Conservation (phyloP, 768 basidiomycete genomes). For the Ramaria sp. region DNA sequence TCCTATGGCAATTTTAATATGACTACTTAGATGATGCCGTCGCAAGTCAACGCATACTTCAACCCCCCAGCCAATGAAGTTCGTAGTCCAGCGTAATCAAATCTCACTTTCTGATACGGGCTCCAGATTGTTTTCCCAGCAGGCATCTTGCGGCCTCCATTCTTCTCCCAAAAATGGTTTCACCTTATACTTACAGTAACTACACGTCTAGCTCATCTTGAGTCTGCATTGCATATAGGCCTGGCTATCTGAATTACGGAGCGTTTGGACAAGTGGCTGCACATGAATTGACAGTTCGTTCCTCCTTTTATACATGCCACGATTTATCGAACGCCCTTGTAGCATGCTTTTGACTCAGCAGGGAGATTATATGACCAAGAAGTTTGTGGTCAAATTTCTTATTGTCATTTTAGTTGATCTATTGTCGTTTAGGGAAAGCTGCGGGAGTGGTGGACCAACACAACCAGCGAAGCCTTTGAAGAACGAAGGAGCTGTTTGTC, state of each 20-base stretch:
- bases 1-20: background rate
- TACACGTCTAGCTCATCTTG: no score
- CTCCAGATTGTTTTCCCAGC: slow-evolving; percentile 91
- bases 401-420: no score
- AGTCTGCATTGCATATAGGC: slow-evolving; percentile 38
- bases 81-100: background rate
- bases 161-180: slow-evolving; percentile 75
- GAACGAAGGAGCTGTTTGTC: slow-evolving; percentile 79
- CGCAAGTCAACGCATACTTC: slow-evolving; percentile 83
- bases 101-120: background rate
- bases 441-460: slow-evolving; percentile 89
- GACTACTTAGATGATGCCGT: slow-evolving; percentile 54
- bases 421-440: slow-evolving; percentile 46
- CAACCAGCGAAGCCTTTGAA: slow-evolving; percentile 75
- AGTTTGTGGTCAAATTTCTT: background rate
- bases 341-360: slow-evolving; percentile 88
- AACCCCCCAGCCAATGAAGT: slow-evolving; percentile 84
- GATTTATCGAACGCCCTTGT: background rate
- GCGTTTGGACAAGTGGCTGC: slow-evolving; percentile 88
- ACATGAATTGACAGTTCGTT: slow-evolving; percentile 77
- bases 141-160: slow-evolving; percentile 87
- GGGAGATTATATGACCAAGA: slow-evolving; percentile 85
- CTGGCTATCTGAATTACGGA: slow-evolving; percentile 81
- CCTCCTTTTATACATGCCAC: background rate
- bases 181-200: background rate